phyloP scores from a whole-genome alignment of 768 basidiomycete species.

The Hypholoma sublateritium region DNA sequence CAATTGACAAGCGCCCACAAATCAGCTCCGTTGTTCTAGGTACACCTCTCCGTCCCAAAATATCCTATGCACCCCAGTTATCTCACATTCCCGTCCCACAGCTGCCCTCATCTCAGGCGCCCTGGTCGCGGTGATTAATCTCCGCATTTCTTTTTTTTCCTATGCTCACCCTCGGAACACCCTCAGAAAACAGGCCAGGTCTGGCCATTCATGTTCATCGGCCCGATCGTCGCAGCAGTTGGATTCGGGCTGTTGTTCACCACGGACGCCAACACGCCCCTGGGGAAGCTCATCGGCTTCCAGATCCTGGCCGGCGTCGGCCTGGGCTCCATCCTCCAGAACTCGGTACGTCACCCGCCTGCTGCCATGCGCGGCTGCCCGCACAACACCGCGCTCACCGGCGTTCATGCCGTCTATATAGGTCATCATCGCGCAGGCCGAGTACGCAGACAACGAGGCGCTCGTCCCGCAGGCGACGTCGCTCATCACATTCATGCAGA shows the following conservation, averaged over 20 bases:
- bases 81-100: neutral
- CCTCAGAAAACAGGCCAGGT: slow-evolving; percentile 1
- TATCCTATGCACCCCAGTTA: neutral
- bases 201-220: slow-evolving; percentile 4
- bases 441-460: slow-evolving; percentile 3
- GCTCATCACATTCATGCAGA: slow-evolving; percentile 7
- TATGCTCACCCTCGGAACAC: neutral
- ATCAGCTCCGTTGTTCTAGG: no score
- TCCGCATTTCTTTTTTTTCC: neutral
- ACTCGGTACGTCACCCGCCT: neutral
- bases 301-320: slow-evolving; percentile 7
- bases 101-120: neutral
- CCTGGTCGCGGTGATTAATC: neutral
- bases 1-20: no score
- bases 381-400: neutral
- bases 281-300: neutral
- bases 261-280: neutral
- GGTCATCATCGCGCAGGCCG: slow-evolving; percentile 6
- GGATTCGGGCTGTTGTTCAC: slow-evolving; percentile 5
- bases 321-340: slow-evolving; percentile 4
- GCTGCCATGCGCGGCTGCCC: neutral
- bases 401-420: neutral
- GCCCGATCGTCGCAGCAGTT: neutral
- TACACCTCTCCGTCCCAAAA: no score
- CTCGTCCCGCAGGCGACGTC: slow-evolving; percentile 7